Evolutionary conservation across 495 filamentous ascomycete genomes (phyloP), one percentile per base, ranked within the genome.

Genomic region (Rhizodiscina lignyota): DNA sequence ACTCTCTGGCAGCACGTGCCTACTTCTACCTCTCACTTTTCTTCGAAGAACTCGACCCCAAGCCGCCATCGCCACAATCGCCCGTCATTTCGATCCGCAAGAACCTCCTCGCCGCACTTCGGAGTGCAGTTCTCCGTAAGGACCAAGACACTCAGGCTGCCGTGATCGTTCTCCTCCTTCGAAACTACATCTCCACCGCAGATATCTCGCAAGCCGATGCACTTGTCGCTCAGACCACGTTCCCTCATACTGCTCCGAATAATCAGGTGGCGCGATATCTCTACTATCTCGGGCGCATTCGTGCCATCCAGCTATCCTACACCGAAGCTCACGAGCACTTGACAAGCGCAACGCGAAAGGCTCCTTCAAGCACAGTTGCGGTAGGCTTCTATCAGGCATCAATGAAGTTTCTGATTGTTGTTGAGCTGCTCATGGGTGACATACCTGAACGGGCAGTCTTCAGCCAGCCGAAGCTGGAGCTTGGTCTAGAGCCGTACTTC

Each of bases 21-120:
- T 97, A 96, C 67, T 96, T 94, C 58, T 97, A 97, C 64, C 92
- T 83, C 57, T 82, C 80, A 31, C 62, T 96, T 37, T 94, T 94
- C 64, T 80, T 75, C 56, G 89, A 97, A 64, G 74, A 86, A 57
- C 68, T 86, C 30, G 68, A 72, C 35, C 85, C 85, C 10, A 67
- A 86, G 17, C 81, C 91, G 37, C 87, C 89, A 12, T 89, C 84
- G 16, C 78, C 83, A 13, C 72, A 77, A 41, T 83, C 87, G 12
- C 72, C 82, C 2, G 71, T 91, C 50, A 77, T 89, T 19, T 67
- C 69, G 15, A 89, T 94, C 50, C 83, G 91, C 26, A 81, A 85
- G 28, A 73, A 76, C 39, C 69, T 97, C 23, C 70, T 97, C 32
- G 70, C 79, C 34, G 91, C 89, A 18, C 74, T 97, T 30, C 73